A percentile compares a stretch with the other conserved stretches of the same genome.
Evolutionary conservation across 1,284 basidiomycete species (phyloP).

Genomic region (Boletus sp.): DNA sequence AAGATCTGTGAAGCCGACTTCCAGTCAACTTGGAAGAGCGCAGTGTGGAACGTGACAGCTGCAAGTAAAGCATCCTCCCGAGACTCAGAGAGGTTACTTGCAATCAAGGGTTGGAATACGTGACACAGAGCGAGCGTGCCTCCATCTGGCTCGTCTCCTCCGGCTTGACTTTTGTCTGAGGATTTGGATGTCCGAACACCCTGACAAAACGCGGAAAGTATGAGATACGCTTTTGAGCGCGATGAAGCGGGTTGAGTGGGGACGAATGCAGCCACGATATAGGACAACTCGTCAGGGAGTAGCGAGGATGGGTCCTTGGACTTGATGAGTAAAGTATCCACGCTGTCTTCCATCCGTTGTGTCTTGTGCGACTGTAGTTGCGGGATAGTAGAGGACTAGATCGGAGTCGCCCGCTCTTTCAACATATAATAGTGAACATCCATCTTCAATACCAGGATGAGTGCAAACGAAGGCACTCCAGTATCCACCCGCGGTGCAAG

Average conservation of each 20-base stretch:
- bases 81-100: slow-evolving; percentile 49
- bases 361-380: not conserved
- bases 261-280: slow-evolving; percentile 53
- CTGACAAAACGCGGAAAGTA: slow-evolving; percentile 63
- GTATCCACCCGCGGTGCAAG: slow-evolving; percentile 16
- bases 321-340: slow-evolving; percentile 38
- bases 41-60: slow-evolving; percentile 60
- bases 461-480: slow-evolving; percentile 5
- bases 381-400: slow-evolving; percentile 7
- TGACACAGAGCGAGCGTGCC: slow-evolving; percentile 47
- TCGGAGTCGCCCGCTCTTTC: not conserved
- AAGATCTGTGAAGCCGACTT: slow-evolving; percentile 60
- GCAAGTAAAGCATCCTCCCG: slow-evolving; percentile 47
- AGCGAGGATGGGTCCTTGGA: slow-evolving; percentile 35
- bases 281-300: slow-evolving; percentile 52
- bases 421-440: no score
- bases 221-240: slow-evolving; percentile 64
- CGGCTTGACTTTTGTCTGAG: slow-evolving; percentile 23
- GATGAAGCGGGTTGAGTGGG: slow-evolving; percentile 41
- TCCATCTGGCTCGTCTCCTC: slow-evolving; percentile 34
- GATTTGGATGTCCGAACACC: slow-evolving; percentile 41
- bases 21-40: slow-evolving; percentile 75
- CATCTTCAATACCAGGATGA: slow-evolving; percentile 13
- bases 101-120: slow-evolving; percentile 46
- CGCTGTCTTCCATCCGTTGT: not conserved